These are phyloP conservation scores for Colletotrichum sp. DNA, from an alignment of 2,329 filamentous ascomycete species.

Conservation along the genomic window DNA sequence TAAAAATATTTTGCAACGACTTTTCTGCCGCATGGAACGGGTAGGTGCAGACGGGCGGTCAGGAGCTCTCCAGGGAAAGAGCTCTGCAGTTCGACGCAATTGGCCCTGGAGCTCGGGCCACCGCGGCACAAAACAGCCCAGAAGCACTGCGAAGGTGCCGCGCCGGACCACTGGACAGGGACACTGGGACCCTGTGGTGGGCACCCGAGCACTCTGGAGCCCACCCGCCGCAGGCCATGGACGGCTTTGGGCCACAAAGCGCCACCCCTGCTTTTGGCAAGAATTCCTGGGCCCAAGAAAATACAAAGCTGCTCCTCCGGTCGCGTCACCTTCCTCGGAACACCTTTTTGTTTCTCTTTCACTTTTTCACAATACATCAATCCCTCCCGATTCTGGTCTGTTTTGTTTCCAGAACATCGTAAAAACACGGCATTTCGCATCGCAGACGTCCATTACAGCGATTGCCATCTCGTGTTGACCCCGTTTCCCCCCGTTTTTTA, in stretches of 20 bases:
- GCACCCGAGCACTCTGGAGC: not conserved
- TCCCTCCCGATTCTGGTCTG: not conserved
- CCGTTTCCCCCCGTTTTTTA: not conserved
- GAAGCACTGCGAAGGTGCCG: not conserved
- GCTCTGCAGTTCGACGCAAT: not conserved
- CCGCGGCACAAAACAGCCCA: not conserved
- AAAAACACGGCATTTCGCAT: not conserved
- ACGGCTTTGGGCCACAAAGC: conserved; percentile 11
- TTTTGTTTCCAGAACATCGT: not conserved
- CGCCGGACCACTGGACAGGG: not conserved
- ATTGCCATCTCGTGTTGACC: not conserved
- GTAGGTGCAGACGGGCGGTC: not conserved
- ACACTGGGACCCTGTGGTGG: not conserved
- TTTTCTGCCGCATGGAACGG: conserved; percentile 7
- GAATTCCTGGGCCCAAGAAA: conserved; percentile 19
- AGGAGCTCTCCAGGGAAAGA: not conserved
- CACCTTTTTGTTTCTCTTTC: not conserved
- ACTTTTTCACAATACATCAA: not conserved
- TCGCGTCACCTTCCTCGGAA: conserved; percentile 20
- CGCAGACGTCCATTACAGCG: not conserved
- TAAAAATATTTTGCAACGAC: not conserved
- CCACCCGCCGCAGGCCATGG: not conserved
- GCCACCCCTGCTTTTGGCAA: conserved; percentile 15
- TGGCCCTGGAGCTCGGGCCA: conserved; percentile 15
- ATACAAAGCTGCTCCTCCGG: conserved; percentile 19